Percentiles rank a stretch among this genome's conserved stretches.
Conservation (phyloP, 306 rosid genomes). For the Cyclanthera cordifolia region DNA sequence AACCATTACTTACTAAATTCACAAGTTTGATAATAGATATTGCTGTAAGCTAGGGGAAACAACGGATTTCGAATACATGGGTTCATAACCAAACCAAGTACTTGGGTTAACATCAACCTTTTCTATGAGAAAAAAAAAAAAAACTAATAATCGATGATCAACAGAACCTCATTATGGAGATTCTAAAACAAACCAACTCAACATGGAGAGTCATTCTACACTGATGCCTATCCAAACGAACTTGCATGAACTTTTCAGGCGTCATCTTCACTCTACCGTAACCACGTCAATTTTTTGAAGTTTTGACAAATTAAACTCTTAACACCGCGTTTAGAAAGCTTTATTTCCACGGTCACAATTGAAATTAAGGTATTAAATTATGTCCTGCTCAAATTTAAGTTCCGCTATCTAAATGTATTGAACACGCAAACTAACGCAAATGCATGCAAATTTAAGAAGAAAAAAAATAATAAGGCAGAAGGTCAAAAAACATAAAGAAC, state of each 20-base stretch:
- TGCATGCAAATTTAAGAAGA: background rate
- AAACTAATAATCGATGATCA: too few species aligned
- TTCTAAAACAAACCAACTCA: slow-evolving; percentile 1
- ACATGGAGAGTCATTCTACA: background rate
- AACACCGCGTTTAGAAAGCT: background rate
- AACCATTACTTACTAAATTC: background rate
- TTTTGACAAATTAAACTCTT: background rate
- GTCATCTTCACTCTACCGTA: background rate
- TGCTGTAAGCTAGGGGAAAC: too few species aligned
- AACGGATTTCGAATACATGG: too few species aligned
- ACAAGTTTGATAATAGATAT: background rate
- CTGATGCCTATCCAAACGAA: background rate
- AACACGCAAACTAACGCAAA: background rate
- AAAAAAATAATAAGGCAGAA: background rate
- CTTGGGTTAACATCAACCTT: background rate
- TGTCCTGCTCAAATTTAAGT: background rate
- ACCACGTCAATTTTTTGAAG: background rate
- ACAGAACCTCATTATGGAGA: too few species aligned
- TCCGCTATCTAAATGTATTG: too few species aligned
- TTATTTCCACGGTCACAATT: background rate
- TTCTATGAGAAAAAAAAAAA: background rate
- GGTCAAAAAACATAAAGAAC: slow-evolving; percentile 1
- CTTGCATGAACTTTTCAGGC: background rate
- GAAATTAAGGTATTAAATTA: background rate
- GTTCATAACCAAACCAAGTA: background rate